Conservation (phyloP, 805 yeast species). For the Saccharomycopsis sp. region DNA sequence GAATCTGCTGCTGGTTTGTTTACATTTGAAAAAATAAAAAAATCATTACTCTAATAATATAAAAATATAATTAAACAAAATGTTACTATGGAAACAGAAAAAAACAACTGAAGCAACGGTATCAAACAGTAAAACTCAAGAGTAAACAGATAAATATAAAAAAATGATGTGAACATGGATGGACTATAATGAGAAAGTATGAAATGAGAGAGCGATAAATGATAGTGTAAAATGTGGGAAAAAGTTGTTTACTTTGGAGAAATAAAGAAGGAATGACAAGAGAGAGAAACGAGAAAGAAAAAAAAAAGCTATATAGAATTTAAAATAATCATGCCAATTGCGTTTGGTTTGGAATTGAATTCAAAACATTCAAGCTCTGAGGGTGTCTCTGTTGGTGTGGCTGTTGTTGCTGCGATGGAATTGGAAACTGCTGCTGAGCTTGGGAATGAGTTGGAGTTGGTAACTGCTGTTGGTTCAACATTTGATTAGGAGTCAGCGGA, state of each 20-base stretch:
- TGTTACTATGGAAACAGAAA: neutral
- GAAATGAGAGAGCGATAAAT: neutral
- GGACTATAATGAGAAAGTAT: neutral
- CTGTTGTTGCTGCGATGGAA: slow-evolving; percentile 10
- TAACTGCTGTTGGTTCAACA: too few relatives aligned
- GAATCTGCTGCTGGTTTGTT: too few relatives aligned
- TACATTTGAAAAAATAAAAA: neutral
- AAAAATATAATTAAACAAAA: neutral
- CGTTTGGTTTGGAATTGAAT: neutral
- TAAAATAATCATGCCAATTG: neutral
- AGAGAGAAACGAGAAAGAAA: slow-evolving; percentile 1
- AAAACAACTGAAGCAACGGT: slow-evolving; percentile 2
- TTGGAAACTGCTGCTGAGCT: slow-evolving; percentile 6
- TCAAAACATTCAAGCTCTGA: neutral
- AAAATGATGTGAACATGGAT: neutral
- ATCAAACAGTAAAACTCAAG: neutral
- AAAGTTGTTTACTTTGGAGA: neutral
- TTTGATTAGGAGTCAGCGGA: slow-evolving; percentile 6
- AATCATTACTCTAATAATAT: neutral
- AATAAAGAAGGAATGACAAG: neutral
- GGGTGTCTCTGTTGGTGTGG: neutral
- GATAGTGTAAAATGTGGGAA: neutral
- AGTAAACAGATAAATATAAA: neutral
- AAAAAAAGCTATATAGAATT: neutral
- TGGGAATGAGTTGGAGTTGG: slow-evolving; percentile 5